Evolutionary conservation across 306 rosid genomes (phyloP).

Genomic region (Lupinus albus): DNA sequence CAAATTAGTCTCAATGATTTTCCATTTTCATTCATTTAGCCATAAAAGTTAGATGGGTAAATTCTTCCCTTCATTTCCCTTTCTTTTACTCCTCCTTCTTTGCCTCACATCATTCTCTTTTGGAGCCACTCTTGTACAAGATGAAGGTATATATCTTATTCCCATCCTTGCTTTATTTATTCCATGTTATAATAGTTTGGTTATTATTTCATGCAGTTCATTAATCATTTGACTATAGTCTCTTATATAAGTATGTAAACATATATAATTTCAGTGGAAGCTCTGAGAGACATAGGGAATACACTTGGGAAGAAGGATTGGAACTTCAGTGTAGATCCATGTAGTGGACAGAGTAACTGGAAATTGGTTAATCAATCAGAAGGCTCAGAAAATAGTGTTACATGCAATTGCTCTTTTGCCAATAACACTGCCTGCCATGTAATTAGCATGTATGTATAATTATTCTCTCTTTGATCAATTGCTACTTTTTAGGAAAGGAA

Average conservation of each 20-base stretch:
- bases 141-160: slow-evolving; percentile 40
- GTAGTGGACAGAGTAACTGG: slow-evolving; percentile 44
- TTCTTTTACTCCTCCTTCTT: background rate
- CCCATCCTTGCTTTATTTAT: too few species aligned
- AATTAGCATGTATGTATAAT: slow-evolving; percentile 43
- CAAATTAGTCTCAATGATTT: too few species aligned
- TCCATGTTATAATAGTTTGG: too few species aligned
- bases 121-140: slow-evolving; percentile 39
- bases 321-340: slow-evolving; percentile 58
- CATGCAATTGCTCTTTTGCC: slow-evolving; percentile 48
- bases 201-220: too few species aligned
- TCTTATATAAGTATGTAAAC: background rate
- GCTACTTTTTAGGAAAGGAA: too few species aligned
- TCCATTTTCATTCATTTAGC: too few species aligned
- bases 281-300: slow-evolving; percentile 45
- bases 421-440: slow-evolving; percentile 54
- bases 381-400: slow-evolving; percentile 33
- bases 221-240: too few species aligned
- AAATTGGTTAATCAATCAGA: background rate
- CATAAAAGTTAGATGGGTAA: slow-evolving; percentile 1
- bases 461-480: background rate
- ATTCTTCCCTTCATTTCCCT: background rate
- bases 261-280: slow-evolving; percentile 37
- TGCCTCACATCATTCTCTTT: slow-evolving; percentile 22
- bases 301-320: slow-evolving; percentile 50